phyloP scores from a whole-genome alignment of 73 alveolate species.

The Stentor roeselii region DNA sequence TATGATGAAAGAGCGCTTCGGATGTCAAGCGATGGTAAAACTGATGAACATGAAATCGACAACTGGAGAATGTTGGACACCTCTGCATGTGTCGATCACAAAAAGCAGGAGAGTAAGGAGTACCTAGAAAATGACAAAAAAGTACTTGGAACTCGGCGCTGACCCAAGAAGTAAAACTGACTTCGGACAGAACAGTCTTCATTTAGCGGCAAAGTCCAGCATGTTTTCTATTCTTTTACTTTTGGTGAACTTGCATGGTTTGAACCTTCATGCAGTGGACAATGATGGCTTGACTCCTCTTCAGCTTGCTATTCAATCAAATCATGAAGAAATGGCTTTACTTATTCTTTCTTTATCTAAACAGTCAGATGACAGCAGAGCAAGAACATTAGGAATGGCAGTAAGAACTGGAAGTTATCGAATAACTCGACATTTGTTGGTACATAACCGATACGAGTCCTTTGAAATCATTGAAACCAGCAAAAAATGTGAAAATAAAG shows the following conservation, averaged over 20 bases:
- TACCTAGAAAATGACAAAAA: neutral
- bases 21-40: no score
- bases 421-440: neutral
- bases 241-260: neutral
- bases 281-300: neutral
- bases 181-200: neutral
- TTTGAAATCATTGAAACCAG: neutral
- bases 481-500: neutral
- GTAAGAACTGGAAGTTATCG: neutral
- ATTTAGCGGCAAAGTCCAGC: slow-evolving; percentile 6
- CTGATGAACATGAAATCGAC: no score
- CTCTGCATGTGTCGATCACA: slow-evolving; percentile 9
- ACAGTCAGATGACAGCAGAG: neutral
- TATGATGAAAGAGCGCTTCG: no score
- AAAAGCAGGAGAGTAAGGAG: neutral
- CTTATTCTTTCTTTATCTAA: neutral
- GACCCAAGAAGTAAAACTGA: neutral
- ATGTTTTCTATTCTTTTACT: neutral
- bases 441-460: neutral
- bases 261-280: neutral
- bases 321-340: neutral
- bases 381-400: neutral
- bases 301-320: neutral
- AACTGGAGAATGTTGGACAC: no score
- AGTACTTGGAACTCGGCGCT: neutral